phyloP scores from a whole-genome alignment of 2,329 filamentous ascomycete genomes.

The Coniochaeta prunicola region DNA sequence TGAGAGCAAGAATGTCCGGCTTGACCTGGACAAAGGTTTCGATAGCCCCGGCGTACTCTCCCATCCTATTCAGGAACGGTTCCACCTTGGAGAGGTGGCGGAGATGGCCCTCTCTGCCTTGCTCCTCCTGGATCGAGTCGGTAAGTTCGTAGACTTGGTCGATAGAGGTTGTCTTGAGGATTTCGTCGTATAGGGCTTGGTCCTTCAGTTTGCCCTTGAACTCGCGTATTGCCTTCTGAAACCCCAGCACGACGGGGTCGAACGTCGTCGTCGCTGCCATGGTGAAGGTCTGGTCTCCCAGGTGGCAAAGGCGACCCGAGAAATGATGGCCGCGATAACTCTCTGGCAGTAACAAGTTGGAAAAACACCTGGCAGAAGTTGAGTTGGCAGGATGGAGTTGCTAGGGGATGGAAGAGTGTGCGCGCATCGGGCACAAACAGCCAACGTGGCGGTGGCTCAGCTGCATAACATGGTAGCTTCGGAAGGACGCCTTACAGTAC shows the following conservation, averaged over 20 bases:
- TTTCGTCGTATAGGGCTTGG: constrained; percentile 8
- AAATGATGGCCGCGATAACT: too few species aligned
- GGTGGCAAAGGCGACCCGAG: too few species aligned
- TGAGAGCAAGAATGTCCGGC: constrained; percentile 22
- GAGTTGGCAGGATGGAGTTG: too few species aligned
- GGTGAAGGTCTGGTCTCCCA: too few species aligned
- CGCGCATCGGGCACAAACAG: too few species aligned
- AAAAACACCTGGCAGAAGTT: too few species aligned
- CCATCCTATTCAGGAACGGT: constrained; percentile 20
- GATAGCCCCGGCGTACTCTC: constrained; percentile 17
- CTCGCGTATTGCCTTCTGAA: constrained; percentile 2
- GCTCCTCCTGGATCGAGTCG: constrained; percentile 24
- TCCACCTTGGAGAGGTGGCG: constrained; percentile 22
- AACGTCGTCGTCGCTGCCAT: too few species aligned
- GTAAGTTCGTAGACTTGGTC: constrained; percentile 23
- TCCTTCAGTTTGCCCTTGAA: constrained; percentile 12
- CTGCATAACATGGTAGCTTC: too few species aligned
- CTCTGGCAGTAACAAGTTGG: too few species aligned
- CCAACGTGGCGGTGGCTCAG: too few species aligned
- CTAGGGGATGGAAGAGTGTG: too few species aligned
- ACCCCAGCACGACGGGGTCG: neutral
- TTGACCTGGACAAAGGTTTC: constrained; percentile 23
- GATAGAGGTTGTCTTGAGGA: constrained; percentile 17
- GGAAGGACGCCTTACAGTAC: too few species aligned
- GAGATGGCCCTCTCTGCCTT: constrained; percentile 15